phyloP scores from a whole-genome alignment of 352 stramenopile genomes.

The Pythium insidiosum region DNA sequence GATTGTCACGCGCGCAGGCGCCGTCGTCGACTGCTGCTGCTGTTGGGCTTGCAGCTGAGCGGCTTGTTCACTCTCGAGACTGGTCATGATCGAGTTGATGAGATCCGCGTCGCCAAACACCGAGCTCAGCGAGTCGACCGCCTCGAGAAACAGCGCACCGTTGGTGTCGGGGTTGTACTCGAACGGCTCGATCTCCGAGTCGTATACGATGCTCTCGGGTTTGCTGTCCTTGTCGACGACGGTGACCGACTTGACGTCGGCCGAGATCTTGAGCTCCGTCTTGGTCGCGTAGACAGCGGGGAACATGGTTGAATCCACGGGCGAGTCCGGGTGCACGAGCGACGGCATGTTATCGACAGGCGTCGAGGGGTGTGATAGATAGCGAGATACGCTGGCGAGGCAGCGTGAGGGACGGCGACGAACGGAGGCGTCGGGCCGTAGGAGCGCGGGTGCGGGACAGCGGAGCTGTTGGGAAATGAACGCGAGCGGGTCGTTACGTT shows the following conservation, averaged over 20 bases:
- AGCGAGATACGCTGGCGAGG: not conserved
- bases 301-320: constrained; percentile 71
- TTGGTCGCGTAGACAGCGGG: constrained; percentile 40
- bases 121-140: constrained; percentile 49
- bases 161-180: constrained; percentile 32
- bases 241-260: constrained; percentile 10
- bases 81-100: constrained; percentile 74
- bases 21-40: too few relatives aligned
- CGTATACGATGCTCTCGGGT: constrained; percentile 14
- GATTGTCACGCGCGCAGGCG: too few relatives aligned
- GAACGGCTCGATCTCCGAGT: constrained; percentile 62
- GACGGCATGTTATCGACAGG: constrained; percentile 12
- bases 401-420: not conserved
- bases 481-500: too few relatives aligned
- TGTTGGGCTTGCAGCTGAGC: constrained; percentile 8
- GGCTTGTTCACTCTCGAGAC: constrained; percentile 49
- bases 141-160: constrained; percentile 7
- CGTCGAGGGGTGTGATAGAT: constrained; percentile 2
- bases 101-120: constrained; percentile 75
- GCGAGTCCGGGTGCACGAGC: constrained; percentile 35
- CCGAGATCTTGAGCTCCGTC: too few relatives aligned
- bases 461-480: too few relatives aligned
- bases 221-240: constrained; percentile 13
- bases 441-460: too few relatives aligned
- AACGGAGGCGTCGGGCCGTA: too few relatives aligned